Conservation (phyloP, 768 basidiomycete genomes). For the Podaxis carcinomalis region DNA sequence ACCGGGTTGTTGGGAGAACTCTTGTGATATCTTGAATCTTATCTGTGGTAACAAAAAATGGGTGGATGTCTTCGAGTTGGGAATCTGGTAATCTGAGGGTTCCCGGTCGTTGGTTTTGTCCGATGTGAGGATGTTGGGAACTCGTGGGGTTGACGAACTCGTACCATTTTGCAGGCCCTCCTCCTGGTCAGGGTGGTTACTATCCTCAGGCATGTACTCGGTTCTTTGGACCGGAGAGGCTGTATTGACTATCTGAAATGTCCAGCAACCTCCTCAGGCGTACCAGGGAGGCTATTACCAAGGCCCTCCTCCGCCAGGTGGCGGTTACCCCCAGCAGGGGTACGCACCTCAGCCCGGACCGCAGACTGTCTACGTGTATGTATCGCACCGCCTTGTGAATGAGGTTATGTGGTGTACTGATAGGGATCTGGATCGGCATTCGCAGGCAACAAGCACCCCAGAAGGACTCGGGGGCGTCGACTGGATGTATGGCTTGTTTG, state of each 20-base stretch:
- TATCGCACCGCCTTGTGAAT: conserved; percentile 12
- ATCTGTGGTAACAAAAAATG: not conserved
- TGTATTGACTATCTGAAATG: not conserved
- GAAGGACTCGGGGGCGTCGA: conserved; percentile 37
- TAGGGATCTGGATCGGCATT: conserved; percentile 16
- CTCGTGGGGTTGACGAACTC: conserved; percentile 7
- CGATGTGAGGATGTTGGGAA: not conserved
- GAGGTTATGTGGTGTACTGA: not conserved
- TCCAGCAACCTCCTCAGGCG: conserved; percentile 65
- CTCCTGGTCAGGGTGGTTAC: conserved; percentile 66
- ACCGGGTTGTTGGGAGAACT: not conserved
- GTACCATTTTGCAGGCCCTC: conserved; percentile 31
- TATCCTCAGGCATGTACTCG: conserved; percentile 46
- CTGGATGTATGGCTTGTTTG: conserved; percentile 60
- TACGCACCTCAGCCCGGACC: conserved; percentile 51
- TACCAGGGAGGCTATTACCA: conserved; percentile 50
- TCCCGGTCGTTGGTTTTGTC: not conserved
- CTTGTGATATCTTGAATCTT: not conserved
- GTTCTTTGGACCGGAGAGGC: not conserved
- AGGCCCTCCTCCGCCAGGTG: conserved; percentile 34
- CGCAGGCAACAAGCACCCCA: conserved; percentile 45
- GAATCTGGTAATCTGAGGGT: not conserved
- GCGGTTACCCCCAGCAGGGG: conserved; percentile 46
- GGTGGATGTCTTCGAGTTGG: not conserved
- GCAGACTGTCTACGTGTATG: conserved; percentile 80